Evolutionary conservation across 23 red algal genomes (phyloP), one percentile per base, ranked within the genome.

Genomic region (Gracilaria domingensis): DNA sequence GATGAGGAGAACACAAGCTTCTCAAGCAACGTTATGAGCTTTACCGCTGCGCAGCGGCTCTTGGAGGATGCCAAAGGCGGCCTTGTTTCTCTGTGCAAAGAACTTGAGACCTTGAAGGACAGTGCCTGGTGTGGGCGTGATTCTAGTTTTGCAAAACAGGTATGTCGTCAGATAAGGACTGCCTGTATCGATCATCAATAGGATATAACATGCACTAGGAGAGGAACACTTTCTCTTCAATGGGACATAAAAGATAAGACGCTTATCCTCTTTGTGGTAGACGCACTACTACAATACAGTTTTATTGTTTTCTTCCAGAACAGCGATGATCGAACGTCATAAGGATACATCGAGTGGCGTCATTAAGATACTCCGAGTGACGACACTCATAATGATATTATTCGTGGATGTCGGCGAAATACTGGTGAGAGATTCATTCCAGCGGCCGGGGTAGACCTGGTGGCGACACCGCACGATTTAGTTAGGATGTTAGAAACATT

Each of bases 101-200:
- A 91, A 28, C 51, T 91, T 28, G 87, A 91, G 29, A 74, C 37
- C 28, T 55, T 91, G 17, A 40, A 36, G 18, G 87, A 73, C 29
- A 58, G 37, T 29, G 87, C 74, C 17, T 91, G 87, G 87, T 67
- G n/a, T 49, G 69, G 57, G 21, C 55, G 74, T 29, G 73, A 80
- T 49, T 59, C 72, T 18, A 56, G 59, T 28, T 91, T 91, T 71
- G 72, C 53, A 6, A 80, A 73, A 50, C 87, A 91, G 33, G 40
- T 91, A 58, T 80, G 87, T 80, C 55, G 87, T 5, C 87, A 91
- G 60, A 91, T 91, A 80, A 49, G 87, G 62, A 91, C 87, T 51
- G 84, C 66, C 4, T 88, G 84, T 76, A 78, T 69, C 39, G 72
- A 69, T 17, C 64, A 69, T 24, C 32, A 32, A 36, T 69, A 69